Conservation (phyloP, 306 rosid genomes). For the Ormosia emarginata region DNA sequence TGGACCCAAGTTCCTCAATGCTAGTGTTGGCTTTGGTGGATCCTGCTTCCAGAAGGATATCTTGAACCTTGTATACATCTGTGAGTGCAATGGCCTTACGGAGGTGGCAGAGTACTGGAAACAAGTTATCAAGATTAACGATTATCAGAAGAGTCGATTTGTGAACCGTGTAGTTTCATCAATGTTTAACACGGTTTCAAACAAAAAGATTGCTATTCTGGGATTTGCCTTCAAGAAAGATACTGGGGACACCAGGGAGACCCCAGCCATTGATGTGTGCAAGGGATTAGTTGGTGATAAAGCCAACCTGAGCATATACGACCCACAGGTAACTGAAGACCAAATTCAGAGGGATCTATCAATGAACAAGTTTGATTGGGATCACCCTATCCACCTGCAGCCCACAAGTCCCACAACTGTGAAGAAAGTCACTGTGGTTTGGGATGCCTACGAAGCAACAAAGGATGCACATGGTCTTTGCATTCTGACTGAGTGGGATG, state of each 20-base stretch:
- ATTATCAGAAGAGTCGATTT: slow-evolving; percentile 91
- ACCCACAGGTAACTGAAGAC: slow-evolving; percentile 87
- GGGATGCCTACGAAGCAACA: slow-evolving; percentile 89
- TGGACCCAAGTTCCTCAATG: slow-evolving; percentile 94
- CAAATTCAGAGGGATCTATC: slow-evolving; percentile 94
- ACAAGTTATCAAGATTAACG: slow-evolving; percentile 96
- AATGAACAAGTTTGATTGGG: slow-evolving; percentile 93
- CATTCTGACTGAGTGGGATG: slow-evolving; percentile 97
- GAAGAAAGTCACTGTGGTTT: slow-evolving; percentile 80
- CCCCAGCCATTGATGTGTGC: slow-evolving; percentile 99
- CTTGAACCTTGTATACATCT: slow-evolving; percentile 89
- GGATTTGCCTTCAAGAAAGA: slow-evolving; percentile 99
- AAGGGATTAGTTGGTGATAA: slow-evolving; percentile 85
- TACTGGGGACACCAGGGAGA: slow-evolving; percentile 97
- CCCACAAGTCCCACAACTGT: slow-evolving; percentile 79
- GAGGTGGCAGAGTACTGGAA: slow-evolving; percentile 99
- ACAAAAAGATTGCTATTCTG: slow-evolving; percentile 82
- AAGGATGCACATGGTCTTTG: slow-evolving; percentile 89
- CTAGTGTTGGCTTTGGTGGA: slow-evolving; percentile 99
- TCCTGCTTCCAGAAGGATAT: slow-evolving; percentile 99
- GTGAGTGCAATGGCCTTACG: slow-evolving; percentile 98
- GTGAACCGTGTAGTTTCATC: slow-evolving; percentile 97
- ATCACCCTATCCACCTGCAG: slow-evolving; percentile 91
- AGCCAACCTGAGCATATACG: slow-evolving; percentile 86
- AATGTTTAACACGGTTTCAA: slow-evolving; percentile 93